A percentile compares a stretch with the other conserved stretches of the same genome.
phyloP scores from a whole-genome alignment of 306 rosid genomes.

The Rosa multiflora region DNA sequence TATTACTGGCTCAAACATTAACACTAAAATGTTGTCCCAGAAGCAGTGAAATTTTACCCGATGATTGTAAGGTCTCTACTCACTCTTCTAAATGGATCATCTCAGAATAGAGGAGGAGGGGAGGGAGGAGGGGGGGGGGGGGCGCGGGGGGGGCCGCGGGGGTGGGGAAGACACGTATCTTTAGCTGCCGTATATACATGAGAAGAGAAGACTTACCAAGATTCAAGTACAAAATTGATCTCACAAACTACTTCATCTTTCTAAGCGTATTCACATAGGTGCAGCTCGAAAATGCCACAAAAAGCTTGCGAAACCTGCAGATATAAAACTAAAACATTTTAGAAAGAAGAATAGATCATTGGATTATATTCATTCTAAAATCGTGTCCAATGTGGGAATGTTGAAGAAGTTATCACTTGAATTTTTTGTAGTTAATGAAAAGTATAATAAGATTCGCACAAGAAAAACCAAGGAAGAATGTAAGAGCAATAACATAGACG shows the following conservation, averaged over 20 bases:
- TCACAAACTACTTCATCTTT: constrained; percentile 11
- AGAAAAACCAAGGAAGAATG: neutral
- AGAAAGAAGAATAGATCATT: neutral
- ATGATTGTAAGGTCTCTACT: neutral
- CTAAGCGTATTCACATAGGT: constrained; percentile 73
- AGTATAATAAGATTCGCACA: neutral
- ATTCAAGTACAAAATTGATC: neutral
- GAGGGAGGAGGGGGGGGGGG: too few species aligned
- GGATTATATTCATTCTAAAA: neutral
- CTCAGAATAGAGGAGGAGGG: neutral
- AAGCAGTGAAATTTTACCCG: neutral
- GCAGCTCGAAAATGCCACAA: constrained; percentile 79
- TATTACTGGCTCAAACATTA: neutral
- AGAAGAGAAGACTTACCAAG: neutral
- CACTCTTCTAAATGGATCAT: neutral
- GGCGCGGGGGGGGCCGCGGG: too few species aligned
- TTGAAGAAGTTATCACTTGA: too few species aligned
- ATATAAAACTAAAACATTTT: neutral
- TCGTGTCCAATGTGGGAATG: constrained; percentile 1
- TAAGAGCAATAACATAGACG: neutral
- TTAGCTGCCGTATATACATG: too few species aligned
- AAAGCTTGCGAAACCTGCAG: constrained; percentile 88
- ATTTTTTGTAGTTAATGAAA: neutral
- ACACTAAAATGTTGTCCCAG: neutral
- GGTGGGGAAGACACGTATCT: too few species aligned